These are phyloP conservation scores for Psilocybe mexicana DNA, from an alignment of 1,284 basidiomycete genomes.

Conservation along the genomic window DNA sequence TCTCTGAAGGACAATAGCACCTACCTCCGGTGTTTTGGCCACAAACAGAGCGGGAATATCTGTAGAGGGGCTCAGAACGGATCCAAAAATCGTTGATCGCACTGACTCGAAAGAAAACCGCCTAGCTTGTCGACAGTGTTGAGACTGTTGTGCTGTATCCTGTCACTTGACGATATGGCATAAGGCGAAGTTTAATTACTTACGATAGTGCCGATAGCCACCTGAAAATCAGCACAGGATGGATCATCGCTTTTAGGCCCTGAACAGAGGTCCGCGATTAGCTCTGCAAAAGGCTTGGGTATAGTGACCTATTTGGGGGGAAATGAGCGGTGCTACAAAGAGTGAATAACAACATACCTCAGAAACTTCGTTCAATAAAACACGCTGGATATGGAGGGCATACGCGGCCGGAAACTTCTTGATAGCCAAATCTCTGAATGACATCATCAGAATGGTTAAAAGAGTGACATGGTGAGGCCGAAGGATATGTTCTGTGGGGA, in stretches of 20 bases:
- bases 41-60: slow-evolving; percentile 45
- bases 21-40: slow-evolving; percentile 52
- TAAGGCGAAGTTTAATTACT: slow-evolving; percentile 15
- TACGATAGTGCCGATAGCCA: slow-evolving; percentile 46
- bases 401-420: slow-evolving; percentile 56
- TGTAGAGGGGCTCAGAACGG: slow-evolving; percentile 7
- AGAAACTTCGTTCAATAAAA: slow-evolving; percentile 62
- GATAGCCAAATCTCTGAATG: slow-evolving; percentile 56
- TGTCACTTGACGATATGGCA: not conserved
- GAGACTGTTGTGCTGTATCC: slow-evolving; percentile 47
- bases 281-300: slow-evolving; percentile 37
- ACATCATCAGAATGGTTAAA: slow-evolving; percentile 57
- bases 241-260: slow-evolving; percentile 34
- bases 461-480: slow-evolving; percentile 74
- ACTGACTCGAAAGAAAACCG: slow-evolving; percentile 63
- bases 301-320: slow-evolving; percentile 33
- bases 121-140: slow-evolving; percentile 57
- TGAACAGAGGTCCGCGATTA: slow-evolving; percentile 33
- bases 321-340: not conserved
- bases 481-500: slow-evolving; percentile 61
- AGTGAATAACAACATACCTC: slow-evolving; percentile 33
- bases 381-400: slow-evolving; percentile 60
- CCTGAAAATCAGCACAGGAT: slow-evolving; percentile 31
- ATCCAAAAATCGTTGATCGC: not conserved
- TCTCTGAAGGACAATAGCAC: slow-evolving; percentile 13